Evolutionary conservation across 176 grass and related monocot species (phyloP), one percentile per base, ranked within the genome.

Genomic region (Aegilops sharonensis): DNA sequence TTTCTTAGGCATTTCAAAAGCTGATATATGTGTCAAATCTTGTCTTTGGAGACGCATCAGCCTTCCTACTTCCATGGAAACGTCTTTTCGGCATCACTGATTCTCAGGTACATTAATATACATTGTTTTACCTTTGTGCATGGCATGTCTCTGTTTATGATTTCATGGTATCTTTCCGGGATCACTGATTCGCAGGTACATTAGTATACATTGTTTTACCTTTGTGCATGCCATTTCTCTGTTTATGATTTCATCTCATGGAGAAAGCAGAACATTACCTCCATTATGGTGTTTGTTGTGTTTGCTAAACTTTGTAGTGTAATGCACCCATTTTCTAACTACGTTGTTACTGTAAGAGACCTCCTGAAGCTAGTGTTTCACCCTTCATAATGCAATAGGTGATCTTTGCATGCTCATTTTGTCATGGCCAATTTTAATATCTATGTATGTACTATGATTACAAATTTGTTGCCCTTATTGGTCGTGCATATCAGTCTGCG

Each of bases 21-120:
- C 91, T 99, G 34, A 99, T 99, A 85, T 99, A 94, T 91, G 94
- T 99, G 56, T 99, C 97, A 87, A 96, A 94, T 90, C 94, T 99
- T 79, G 94, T 99, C 48, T 99, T 99, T 61, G 94, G 94, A 69
- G 97, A 96, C 83, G 94, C 92, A 81, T 96, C 97, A 29, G 83
- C 81, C 75, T 99, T 99, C 91, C 94, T 99, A 68, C 88, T 96
- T 91, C 97, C 97, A 36, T 99, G 97, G 97, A 99, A 99, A 85
- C 94, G 97, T 27, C 97, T 96, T 85, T 99, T 99, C 25, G 91
- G 88, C 29, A 92, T 99, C 83, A 99, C 97, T 81, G 97, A 99
- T 91, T 90, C 97, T 83, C 97, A 99, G 97, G 97, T 99, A 96
- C 62, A 83, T 81, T 79, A 36, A 75, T 92, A 65, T 69, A 4